These are phyloP conservation scores for Dipteronia sinensis DNA, from an alignment of 345 rosid genomes.

Conservation along the genomic window DNA sequence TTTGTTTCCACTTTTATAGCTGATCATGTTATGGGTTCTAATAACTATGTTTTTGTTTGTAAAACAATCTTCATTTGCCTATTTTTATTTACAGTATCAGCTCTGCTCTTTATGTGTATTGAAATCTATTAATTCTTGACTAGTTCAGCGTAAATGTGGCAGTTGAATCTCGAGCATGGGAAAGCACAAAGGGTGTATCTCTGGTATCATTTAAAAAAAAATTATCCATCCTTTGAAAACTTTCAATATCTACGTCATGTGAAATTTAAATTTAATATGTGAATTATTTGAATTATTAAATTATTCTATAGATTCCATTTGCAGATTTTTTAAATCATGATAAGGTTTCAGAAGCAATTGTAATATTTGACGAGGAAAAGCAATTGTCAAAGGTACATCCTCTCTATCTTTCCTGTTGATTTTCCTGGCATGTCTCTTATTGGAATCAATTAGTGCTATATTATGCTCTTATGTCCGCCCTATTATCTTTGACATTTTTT, in stretches of 20 bases:
- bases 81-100: neutral
- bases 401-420: constrained; percentile 8
- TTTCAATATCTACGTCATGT: constrained; percentile 12
- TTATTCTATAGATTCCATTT: constrained; percentile 73
- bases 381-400: constrained; percentile 66
- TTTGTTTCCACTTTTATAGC: neutral
- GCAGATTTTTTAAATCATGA: constrained; percentile 91
- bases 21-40: neutral
- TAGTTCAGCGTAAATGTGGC: constrained; percentile 36
- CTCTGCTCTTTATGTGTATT: neutral
- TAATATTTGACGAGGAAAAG: constrained; percentile 60
- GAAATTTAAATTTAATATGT: neutral
- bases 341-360: constrained; percentile 64
- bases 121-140: constrained; percentile 16
- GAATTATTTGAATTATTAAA: constrained; percentile 24
- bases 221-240: constrained; percentile 2
- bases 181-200: constrained; percentile 61
- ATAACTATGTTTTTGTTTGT: neutral
- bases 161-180: constrained; percentile 95
- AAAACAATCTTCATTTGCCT: neutral
- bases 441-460: neutral
- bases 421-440: constrained; percentile 3
- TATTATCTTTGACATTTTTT: constrained; percentile 12
- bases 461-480: neutral
- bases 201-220: constrained; percentile 52